phyloP scores from a whole-genome alignment of 768 basidiomycete species.

The Epithele typhae region DNA sequence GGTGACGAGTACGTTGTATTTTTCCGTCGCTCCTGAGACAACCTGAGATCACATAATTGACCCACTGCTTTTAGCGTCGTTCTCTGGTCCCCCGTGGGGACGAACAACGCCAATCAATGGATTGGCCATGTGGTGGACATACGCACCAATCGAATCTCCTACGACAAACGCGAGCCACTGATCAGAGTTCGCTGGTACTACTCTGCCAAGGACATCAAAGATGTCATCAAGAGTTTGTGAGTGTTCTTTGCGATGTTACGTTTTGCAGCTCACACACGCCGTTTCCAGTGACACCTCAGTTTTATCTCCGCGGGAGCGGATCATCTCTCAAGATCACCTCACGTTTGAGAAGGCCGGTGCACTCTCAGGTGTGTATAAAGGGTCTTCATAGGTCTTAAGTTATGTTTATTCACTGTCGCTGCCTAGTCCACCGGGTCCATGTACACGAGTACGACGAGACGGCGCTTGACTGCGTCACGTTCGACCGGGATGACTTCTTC shows the following conservation, averaged over 20 bases:
- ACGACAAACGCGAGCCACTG: not conserved
- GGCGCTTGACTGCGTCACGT: slow-evolving; percentile 11
- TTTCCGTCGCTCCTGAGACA: too few relatives aligned
- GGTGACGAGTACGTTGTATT: too few relatives aligned
- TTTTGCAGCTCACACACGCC: too few relatives aligned
- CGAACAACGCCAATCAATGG: too few relatives aligned
- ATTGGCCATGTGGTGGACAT: slow-evolving; percentile 7
- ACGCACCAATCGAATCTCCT: not conserved
- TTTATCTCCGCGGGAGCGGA: slow-evolving; percentile 10
- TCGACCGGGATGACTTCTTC: too few relatives aligned
- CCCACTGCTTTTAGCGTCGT: too few relatives aligned
- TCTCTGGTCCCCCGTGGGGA: too few relatives aligned
- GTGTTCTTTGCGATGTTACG: not conserved
- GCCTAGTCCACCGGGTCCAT: slow-evolving; percentile 2
- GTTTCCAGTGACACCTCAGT: not conserved
- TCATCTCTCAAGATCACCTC: slow-evolving; percentile 11
- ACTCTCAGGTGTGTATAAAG: not conserved
- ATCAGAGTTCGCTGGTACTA: slow-evolving; percentile 16
- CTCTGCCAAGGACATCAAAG: slow-evolving; percentile 9
- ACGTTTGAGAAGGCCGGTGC: slow-evolving; percentile 2
- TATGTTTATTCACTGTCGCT: not conserved
- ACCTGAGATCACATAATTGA: too few relatives aligned
- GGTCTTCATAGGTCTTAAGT: not conserved
- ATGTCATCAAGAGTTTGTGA: slow-evolving; percentile 11
- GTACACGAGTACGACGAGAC: slow-evolving; percentile 16